phyloP scores from a whole-genome alignment of 306 rosid genomes.

The Vachellia collinsii region DNA sequence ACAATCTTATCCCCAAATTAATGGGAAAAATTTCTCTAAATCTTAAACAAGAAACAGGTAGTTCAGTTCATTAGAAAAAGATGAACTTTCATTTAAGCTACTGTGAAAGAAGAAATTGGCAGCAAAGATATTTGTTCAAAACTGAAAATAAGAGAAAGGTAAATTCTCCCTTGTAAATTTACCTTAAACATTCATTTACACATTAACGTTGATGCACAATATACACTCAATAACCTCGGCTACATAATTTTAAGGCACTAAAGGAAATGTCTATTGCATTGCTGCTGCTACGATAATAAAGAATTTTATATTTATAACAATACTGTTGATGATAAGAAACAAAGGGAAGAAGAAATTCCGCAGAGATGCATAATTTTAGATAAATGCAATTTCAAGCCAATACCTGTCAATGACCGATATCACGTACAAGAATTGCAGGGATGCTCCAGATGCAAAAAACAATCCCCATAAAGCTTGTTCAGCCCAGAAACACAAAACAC shows the following conservation, averaged over 20 bases:
- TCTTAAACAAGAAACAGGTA: background rate
- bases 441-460: constrained; percentile 81
- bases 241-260: background rate
- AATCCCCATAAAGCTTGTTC: constrained; percentile 84
- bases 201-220: background rate
- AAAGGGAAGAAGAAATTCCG: background rate
- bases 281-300: background rate
- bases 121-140: background rate
- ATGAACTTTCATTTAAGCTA: background rate
- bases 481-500: constrained; percentile 96
- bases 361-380: background rate
- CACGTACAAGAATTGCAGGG: constrained; percentile 85
- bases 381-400: constrained; percentile 11
- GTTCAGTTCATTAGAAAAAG: background rate
- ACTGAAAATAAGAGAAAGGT: background rate
- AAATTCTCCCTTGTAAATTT: background rate
- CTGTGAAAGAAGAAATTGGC: background rate
- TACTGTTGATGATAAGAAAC: background rate
- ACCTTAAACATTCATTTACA: background rate
- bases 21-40: background rate
- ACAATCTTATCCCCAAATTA: background rate
- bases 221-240: constrained; percentile 9
- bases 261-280: constrained; percentile 17
- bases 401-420: constrained; percentile 91
- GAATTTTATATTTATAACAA: background rate